phyloP scores from a whole-genome alignment of 1,284 basidiomycete genomes.

The Apiotrichum mycotoxinovorans region DNA sequence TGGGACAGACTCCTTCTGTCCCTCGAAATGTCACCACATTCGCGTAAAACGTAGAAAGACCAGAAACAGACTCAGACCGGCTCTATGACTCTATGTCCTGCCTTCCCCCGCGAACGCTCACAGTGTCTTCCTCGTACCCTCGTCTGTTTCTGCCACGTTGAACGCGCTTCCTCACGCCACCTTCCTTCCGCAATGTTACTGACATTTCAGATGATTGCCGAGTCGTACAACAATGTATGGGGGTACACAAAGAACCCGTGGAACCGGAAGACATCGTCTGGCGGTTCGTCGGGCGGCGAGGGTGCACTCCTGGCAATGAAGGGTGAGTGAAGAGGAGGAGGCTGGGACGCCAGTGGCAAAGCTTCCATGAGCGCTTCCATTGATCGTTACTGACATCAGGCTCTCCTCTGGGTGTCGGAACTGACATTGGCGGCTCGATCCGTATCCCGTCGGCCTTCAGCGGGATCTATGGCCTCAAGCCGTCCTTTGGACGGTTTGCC shows the following conservation, averaged over 20 bases:
- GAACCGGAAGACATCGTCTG: conserved; percentile 57
- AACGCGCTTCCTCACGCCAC: too few species aligned
- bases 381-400: conserved; percentile 42
- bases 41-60: too few species aligned
- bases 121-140: too few species aligned
- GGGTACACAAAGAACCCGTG: conserved; percentile 65
- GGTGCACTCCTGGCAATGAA: conserved; percentile 57
- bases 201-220: conserved; percentile 32
- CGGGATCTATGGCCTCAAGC: conserved; percentile 66
- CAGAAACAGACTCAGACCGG: too few species aligned
- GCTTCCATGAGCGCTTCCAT: too few species aligned
- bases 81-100: too few species aligned
- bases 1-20: too few species aligned
- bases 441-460: conserved; percentile 64
- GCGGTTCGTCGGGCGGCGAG: conserved; percentile 64
- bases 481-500: conserved; percentile 67
- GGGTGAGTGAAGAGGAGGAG: conserved; percentile 38
- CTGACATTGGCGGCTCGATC: conserved; percentile 69
- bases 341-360: too few species aligned
- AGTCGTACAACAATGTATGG: conserved; percentile 53
- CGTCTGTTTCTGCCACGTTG: too few species aligned
- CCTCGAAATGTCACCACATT: too few species aligned
- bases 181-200: too few species aligned
- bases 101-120: too few species aligned
- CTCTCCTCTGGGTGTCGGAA: conserved; percentile 63